These are phyloP conservation scores for Ogataea kodamae DNA, from an alignment of 805 yeast genomes.

Conservation along the genomic window DNA sequence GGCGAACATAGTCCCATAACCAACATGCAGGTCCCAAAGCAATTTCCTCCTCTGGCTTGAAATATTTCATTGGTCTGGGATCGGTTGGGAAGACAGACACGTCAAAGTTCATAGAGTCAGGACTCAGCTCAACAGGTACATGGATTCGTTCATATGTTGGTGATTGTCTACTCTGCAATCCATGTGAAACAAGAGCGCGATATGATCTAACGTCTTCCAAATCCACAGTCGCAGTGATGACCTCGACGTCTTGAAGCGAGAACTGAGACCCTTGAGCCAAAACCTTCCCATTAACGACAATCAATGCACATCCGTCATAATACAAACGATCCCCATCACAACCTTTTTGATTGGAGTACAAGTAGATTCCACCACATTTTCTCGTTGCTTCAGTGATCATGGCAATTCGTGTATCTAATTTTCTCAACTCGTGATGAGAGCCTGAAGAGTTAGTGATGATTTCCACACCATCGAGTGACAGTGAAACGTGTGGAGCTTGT, in stretches of 20 bases:
- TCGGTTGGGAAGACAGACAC: slow-evolving; percentile 57
- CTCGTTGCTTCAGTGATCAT: slow-evolving; percentile 89
- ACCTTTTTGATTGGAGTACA: slow-evolving; percentile 93
- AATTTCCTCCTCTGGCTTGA: slow-evolving; percentile 90
- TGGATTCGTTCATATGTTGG: slow-evolving; percentile 52
- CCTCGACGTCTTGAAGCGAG: slow-evolving; percentile 87
- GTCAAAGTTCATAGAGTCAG: slow-evolving; percentile 55
- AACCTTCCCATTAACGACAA: slow-evolving; percentile 86
- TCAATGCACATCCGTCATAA: slow-evolving; percentile 95
- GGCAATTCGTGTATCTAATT: slow-evolving; percentile 77
- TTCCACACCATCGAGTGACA: slow-evolving; percentile 96
- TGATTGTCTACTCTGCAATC: slow-evolving; percentile 55
- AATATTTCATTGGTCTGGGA: slow-evolving; percentile 52
- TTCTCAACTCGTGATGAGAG: slow-evolving; percentile 94
- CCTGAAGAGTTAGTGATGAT: slow-evolving; percentile 95
- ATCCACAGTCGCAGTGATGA: slow-evolving; percentile 91
- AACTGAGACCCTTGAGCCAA: slow-evolving; percentile 94
- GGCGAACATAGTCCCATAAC: slow-evolving; percentile 96
- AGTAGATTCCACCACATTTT: slow-evolving; percentile 93
- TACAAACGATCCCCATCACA: slow-evolving; percentile 97
- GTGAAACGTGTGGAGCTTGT: slow-evolving; percentile 85
- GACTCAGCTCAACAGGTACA: slow-evolving; percentile 65
- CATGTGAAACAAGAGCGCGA: slow-evolving; percentile 70
- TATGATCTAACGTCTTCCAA: slow-evolving; percentile 86
- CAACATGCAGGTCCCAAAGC: slow-evolving; percentile 99